phyloP scores from a whole-genome alignment of 495 filamentous ascomycete species.

The Penicillium soppii region DNA sequence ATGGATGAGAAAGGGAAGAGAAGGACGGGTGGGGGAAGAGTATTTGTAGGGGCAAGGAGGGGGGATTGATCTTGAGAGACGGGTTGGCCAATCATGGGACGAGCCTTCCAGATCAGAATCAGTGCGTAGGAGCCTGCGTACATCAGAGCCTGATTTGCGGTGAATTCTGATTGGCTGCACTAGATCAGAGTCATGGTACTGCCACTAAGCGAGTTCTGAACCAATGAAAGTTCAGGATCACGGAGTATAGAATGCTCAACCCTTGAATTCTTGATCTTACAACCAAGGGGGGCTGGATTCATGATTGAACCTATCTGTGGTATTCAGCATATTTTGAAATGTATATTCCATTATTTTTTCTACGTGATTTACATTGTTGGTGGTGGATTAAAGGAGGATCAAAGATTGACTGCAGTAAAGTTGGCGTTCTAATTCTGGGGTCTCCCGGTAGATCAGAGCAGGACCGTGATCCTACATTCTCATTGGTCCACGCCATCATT shows the following conservation, averaged over 20 bases:
- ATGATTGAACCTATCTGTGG: slow-evolving; percentile 16
- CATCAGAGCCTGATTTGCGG: slow-evolving; percentile 22
- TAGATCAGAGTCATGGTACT: slow-evolving; percentile 3
- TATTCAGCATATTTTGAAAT: slow-evolving; percentile 16
- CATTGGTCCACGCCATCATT: slow-evolving; percentile 41
- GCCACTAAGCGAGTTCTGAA: slow-evolving; percentile 41
- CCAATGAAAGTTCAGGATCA: slow-evolving; percentile 49
- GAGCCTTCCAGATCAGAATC: slow-evolving; percentile 33
- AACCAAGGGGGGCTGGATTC: slow-evolving; percentile 19
- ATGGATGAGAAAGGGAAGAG: slow-evolving; percentile 50
- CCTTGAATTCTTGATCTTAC: slow-evolving; percentile 38
- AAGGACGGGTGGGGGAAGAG: slow-evolving; percentile 47
- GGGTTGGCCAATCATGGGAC: slow-evolving; percentile 19
- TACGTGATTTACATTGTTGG: slow-evolving; percentile 26
- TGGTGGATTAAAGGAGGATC: slow-evolving; percentile 26
- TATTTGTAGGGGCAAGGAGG: slow-evolving; percentile 48
- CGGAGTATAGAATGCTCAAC: slow-evolving; percentile 30
- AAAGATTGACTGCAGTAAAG: slow-evolving; percentile 10
- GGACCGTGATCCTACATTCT: slow-evolving; percentile 30
- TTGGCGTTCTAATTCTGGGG: slow-evolving; percentile 26
- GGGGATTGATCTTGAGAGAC: slow-evolving; percentile 41
- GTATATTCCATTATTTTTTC: slow-evolving; percentile 7
- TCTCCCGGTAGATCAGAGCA: slow-evolving; percentile 33
- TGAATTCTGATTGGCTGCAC: slow-evolving; percentile 27
- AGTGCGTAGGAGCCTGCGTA: slow-evolving; percentile 35